Base-by-base conservation (phyloP, 352 stramenopile genomes). In the Plasmopara halstedii region DNA sequence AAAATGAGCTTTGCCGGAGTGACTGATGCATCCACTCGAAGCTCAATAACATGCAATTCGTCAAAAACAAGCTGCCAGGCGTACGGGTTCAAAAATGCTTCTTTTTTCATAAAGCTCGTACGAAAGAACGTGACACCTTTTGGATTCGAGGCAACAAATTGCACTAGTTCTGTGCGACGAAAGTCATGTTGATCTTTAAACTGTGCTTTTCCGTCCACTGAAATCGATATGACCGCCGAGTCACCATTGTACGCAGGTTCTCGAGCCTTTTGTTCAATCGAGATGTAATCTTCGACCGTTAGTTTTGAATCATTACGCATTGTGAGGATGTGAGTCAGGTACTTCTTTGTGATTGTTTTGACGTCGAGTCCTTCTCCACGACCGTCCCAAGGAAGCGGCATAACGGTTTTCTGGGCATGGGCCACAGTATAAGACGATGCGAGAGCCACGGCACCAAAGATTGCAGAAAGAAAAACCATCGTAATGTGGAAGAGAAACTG, bases 241-340 rank as follows among this genome's bases (percentile, higher is more conserved):
- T 86, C 74, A 32, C 53, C 51, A 46, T 84, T 86, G 60, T 65
- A 84, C 35, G 62, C 62, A 9, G 70, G 64, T 29, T 60, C 73
- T 36, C 74, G 74, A 38, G 62, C 74, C 3, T 56, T 56, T 5
- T 56, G 50, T 17, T 59, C 41, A 42, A 86, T 46, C 13, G 67
- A 68, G 4, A 78, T 63, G 57, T 71, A 86, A 51, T 79, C 19
- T 67, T 58, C 6, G 62, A 67, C 64, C 32, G 51, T 64, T 31
- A 31, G n/a, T n/a, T 31, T 31, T 11, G 6, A 6, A 37, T 47
- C 53, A 41, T 63, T 67, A 38, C 71, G 74, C 59, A 73, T 64
- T 43, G 61, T 85, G 40, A 86, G 54, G 53, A 86, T 86, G 46
- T 86, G 74, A 21, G 66, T 69, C 67, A 73, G 45, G 58, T 73